Percentiles rank a stretch among this genome's conserved stretches.
Evolutionary conservation across 768 basidiomycete species (phyloP).

Genomic region (Suillus americanus): DNA sequence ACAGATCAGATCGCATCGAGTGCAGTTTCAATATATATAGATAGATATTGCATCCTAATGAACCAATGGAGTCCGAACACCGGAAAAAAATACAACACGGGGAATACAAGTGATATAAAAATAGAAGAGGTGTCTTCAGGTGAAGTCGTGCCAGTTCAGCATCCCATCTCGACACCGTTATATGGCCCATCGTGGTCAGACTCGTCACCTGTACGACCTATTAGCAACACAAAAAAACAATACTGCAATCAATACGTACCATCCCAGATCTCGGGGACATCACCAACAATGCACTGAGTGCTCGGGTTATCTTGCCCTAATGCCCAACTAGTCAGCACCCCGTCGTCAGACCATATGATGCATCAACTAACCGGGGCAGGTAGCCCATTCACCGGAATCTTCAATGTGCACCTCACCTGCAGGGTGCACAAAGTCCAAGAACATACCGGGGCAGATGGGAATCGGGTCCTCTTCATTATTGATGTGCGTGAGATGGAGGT

Average conservation of each 20-base stretch:
- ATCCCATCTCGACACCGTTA: conserved; percentile 27
- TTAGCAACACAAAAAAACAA: neutral
- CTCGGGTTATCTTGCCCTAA: conserved; percentile 62
- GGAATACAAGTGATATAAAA: neutral
- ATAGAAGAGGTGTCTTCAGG: neutral
- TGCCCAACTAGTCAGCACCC: neutral
- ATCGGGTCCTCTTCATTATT: conserved; percentile 48
- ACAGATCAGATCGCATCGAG: neutral
- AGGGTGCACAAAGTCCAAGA: conserved; percentile 42
- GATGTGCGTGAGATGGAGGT: conserved; percentile 48
- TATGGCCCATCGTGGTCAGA: conserved; percentile 47
- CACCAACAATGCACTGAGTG: conserved; percentile 23
- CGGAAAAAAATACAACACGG: neutral
- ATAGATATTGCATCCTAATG: neutral
- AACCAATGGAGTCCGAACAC: neutral
- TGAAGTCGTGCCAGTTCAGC: neutral
- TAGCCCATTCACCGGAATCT: conserved; percentile 47
- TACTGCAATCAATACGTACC: conserved; percentile 8
- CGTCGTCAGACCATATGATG: neutral
- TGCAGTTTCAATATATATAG: neutral
- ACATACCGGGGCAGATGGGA: conserved; percentile 34
- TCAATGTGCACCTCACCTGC: conserved; percentile 44
- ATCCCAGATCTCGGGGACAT: conserved; percentile 41
- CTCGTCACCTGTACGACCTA: conserved; percentile 21
- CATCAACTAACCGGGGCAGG: conserved; percentile 45